These are phyloP conservation scores for Aspergillus sclerotioniger DNA, from an alignment of 495 filamentous ascomycete species.

Conservation along the genomic window DNA sequence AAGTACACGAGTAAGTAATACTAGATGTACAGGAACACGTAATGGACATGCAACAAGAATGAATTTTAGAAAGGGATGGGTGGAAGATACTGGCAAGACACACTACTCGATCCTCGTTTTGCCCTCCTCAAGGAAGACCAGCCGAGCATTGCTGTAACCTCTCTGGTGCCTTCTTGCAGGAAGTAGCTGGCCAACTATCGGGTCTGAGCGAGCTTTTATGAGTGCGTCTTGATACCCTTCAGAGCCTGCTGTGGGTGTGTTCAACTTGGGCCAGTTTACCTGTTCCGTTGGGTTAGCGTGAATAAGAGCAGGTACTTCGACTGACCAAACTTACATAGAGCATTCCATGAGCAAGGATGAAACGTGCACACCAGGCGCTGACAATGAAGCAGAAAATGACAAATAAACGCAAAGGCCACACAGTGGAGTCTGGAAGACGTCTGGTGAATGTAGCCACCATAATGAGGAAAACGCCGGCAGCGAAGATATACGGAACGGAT, in stretches of 20 bases:
- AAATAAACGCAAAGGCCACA: conserved; percentile 77
- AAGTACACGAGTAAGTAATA: not conserved
- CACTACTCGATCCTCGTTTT: conserved; percentile 90
- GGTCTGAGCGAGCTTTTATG: conserved; percentile 69
- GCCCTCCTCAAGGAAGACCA: conserved; percentile 85
- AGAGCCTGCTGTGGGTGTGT: conserved; percentile 74
- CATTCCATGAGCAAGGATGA: conserved; percentile 80
- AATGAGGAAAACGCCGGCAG: conserved; percentile 82
- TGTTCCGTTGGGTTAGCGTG: conserved; percentile 32
- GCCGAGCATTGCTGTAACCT: conserved; percentile 71
- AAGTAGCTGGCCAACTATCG: conserved; percentile 69
- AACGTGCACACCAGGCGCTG: conserved; percentile 64
- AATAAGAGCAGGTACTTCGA: not conserved
- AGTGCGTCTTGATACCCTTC: conserved; percentile 91
- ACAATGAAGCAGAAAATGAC: conserved; percentile 71
- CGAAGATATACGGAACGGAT: conserved; percentile 83
- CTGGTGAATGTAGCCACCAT: conserved; percentile 74
- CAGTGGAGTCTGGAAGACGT: conserved; percentile 60
- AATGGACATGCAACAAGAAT: conserved; percentile 9
- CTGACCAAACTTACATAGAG: conserved; percentile 76
- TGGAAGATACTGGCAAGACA: not conserved
- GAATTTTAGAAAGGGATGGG: conserved; percentile 1
- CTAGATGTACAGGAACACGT: not conserved
- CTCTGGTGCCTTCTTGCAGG: conserved; percentile 63
- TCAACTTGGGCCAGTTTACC: conserved; percentile 98